Base-by-base conservation (phyloP, 495 filamentous ascomycete species). In the Aspergillus panamensis region DNA sequence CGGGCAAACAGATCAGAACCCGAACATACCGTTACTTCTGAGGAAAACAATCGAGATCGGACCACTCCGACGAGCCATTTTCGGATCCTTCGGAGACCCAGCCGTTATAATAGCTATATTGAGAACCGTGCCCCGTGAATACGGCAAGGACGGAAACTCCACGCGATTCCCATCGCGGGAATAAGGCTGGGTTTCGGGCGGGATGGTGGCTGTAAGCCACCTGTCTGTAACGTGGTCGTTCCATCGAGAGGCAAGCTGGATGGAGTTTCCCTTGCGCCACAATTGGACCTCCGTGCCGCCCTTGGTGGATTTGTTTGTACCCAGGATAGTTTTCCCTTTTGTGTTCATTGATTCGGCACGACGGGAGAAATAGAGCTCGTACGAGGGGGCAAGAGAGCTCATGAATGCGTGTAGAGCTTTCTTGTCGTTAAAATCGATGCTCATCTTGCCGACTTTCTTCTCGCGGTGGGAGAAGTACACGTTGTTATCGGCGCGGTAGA, bases 391-490 rank as follows among this genome's bases (percentile, higher is more conserved):
- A 10, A 77, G 67, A 0, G 71, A 59, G 45, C 61, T 67, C 54
- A 77, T 62, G 61, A 77, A 75, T 9, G 48, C 58, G 10, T 63
- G 65, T 5, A 65, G 48, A 9, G 52, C 42, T 8, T 37, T 29
- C 16, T 73, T 68, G 8, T 63, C 57, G 42, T 66, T 60, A 47
- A 77, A 75, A 3, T 65, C 59, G 10, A 72, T 52, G 8, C 42
- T 50, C 25, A 64, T 55, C n/a, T 63, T 50, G 0, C 55, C 56
- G 5, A 60, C 53, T 29, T 62, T 65, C 39, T 73, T 74, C 29
- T 77, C 69, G 58, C 70, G 72, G 42, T 73, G 71, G 8, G 73
- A 74, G 53, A 74, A 75, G 6, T 32, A 59, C 0, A 72, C 71
- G 5, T 61, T 62, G 12, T 43, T 35, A 20, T 67, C 68, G 33